Conservation (phyloP, 257 asterid genomes). For the Fraxinus americana region DNA sequence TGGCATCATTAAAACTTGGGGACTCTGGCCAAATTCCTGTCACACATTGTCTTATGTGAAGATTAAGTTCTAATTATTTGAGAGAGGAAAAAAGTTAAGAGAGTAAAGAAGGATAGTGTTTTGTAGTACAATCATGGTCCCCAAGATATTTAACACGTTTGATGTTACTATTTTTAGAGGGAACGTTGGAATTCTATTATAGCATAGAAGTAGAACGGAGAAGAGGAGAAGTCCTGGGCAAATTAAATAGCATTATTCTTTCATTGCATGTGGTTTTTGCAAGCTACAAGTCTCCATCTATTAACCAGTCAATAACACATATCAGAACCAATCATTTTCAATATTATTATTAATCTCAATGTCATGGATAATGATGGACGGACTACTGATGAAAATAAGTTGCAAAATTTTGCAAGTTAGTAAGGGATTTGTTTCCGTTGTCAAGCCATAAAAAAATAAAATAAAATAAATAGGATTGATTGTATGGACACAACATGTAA, state of each 20-base stretch:
- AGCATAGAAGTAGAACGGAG: conserved; percentile 1
- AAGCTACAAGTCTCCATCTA: neutral
- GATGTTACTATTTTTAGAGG: neutral
- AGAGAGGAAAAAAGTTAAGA: neutral
- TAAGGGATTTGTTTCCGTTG: neutral
- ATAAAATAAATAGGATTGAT: neutral
- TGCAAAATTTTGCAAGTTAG: neutral
- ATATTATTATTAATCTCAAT: neutral
- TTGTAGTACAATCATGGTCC: conserved; percentile 13
- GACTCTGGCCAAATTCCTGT: conserved; percentile 98
- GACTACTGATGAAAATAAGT: neutral
- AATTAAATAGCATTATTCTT: neutral
- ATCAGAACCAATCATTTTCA: neutral
- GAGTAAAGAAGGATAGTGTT: conserved; percentile 12
- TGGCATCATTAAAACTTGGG: conserved; percentile 75
- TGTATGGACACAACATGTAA: neutral
- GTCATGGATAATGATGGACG: neutral
- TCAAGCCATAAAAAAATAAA: neutral
- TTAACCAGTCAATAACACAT: neutral
- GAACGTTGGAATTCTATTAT: conserved; percentile 16
- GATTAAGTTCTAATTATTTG: conserved; percentile 15
- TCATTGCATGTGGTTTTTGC: neutral
- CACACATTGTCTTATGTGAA: conserved; percentile 16
- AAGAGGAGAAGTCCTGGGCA: neutral
- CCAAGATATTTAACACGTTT: conserved; percentile 7